Evolutionary conservation across 75 land plant species (phyloP).

Genomic region (Cryptomeria japonica): DNA sequence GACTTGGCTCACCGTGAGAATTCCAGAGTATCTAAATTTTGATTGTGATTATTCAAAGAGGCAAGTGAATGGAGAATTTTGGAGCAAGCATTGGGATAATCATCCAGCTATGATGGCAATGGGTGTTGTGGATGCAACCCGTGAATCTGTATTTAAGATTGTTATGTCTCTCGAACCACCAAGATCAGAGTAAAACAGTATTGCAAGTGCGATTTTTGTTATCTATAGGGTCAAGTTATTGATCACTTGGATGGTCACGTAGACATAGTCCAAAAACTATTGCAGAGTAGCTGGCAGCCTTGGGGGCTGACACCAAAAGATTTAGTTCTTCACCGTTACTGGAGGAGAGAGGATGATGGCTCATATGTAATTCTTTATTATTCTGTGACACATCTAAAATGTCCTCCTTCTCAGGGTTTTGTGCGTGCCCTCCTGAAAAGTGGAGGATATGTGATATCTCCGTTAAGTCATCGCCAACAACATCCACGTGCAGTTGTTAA

Average conservation of each 20-base stretch:
- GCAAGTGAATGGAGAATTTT: too few relatives aligned
- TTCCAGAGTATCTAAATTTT: too few relatives aligned
- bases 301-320: slow-evolving; percentile 86
- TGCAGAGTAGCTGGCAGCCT: slow-evolving; percentile 73
- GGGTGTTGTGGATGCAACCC: too few relatives aligned
- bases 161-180: slow-evolving; percentile 87
- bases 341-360: slow-evolving; percentile 96
- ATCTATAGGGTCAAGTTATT: slow-evolving; percentile 72
- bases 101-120: too few relatives aligned
- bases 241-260: slow-evolving; percentile 95
- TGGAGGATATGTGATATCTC: slow-evolving; percentile 65
- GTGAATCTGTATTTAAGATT: slow-evolving; percentile 68
- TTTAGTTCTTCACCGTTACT: slow-evolving; percentile 73
- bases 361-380: slow-evolving; percentile 43
- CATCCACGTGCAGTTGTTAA: slow-evolving; percentile 72
- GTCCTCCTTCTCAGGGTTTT: too few relatives aligned
- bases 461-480: slow-evolving; percentile 38
- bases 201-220: too few relatives aligned
- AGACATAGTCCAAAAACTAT: slow-evolving; percentile 79
- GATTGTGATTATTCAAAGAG: too few relatives aligned
- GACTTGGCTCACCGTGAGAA: too few relatives aligned
- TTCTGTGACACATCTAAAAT: too few relatives aligned
- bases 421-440: too few relatives aligned
- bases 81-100: too few relatives aligned
- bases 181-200: slow-evolving; percentile 94